Evolutionary conservation across 768 basidiomycete species (phyloP).

Genomic region (Filobasidium floriforme): DNA sequence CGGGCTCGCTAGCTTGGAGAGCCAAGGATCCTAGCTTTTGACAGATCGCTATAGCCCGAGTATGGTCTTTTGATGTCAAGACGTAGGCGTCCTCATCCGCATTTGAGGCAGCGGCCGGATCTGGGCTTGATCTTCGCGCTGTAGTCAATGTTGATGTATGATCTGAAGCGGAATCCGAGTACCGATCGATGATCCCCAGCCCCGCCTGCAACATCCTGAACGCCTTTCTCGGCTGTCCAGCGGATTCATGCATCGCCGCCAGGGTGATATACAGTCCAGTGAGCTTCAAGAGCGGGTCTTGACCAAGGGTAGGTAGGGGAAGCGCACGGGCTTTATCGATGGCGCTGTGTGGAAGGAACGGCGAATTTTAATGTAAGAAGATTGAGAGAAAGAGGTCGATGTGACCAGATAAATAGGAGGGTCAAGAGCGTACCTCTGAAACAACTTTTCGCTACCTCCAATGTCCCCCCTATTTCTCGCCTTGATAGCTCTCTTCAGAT

Average conservation of each 20-base stretch:
- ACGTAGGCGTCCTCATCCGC: background rate
- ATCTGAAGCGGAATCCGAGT: too few species aligned
- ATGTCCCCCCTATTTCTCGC: conserved; percentile 35
- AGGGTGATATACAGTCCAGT: conserved; percentile 40
- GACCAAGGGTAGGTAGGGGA: conserved; percentile 29
- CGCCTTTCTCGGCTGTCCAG: conserved; percentile 32
- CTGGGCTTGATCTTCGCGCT: too few species aligned
- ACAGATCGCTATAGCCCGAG: conserved; percentile 35
- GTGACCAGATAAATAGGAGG: too few species aligned
- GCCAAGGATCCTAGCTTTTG: conserved; percentile 42
- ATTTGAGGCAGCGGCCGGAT: background rate
- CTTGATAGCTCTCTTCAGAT: conserved; percentile 39
- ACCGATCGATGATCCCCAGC: conserved; percentile 19
- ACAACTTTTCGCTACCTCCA: conserved; percentile 33
- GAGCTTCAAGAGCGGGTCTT: conserved; percentile 39
- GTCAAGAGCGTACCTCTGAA: conserved; percentile 30
- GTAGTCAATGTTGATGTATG: too few species aligned
- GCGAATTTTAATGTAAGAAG: too few species aligned
- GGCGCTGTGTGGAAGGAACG: conserved; percentile 24
- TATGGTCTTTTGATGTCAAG: conserved; percentile 28
- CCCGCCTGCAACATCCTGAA: conserved; percentile 32
- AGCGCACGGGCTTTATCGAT: conserved; percentile 35
- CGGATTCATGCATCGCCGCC: conserved; percentile 34
- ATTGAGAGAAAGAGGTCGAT: too few species aligned
- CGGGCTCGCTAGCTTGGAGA: conserved; percentile 24